These are phyloP conservation scores for Dioszegia crocea DNA, from an alignment of 768 basidiomycete genomes.

Conservation along the genomic window DNA sequence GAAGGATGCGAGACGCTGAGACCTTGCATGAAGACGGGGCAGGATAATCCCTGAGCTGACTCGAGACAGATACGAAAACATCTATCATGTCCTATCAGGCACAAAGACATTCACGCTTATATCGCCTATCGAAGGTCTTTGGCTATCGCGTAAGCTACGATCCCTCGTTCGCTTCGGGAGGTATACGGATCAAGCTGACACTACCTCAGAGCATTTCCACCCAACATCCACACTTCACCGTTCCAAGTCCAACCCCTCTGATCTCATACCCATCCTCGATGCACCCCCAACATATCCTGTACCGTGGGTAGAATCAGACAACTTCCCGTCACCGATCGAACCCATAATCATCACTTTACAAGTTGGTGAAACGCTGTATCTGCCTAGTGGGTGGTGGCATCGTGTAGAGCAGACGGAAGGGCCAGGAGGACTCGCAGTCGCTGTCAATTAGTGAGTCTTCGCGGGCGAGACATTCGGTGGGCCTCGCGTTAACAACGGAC, in stretches of 20 bases:
- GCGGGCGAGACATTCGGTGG: too few relatives aligned
- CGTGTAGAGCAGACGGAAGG: conserved; percentile 63
- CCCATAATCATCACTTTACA: conserved; percentile 65
- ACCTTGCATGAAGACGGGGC: too few relatives aligned
- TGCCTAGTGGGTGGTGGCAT: conserved; percentile 95
- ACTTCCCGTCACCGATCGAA: conserved; percentile 53
- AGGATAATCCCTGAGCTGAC: too few relatives aligned
- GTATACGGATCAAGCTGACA: not conserved
- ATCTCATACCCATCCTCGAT: conserved; percentile 10
- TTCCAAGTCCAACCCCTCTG: conserved; percentile 3
- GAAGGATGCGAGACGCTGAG: too few relatives aligned
- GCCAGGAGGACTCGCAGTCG: conserved; percentile 37
- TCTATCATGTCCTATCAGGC: conserved; percentile 81
- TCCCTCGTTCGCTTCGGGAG: not conserved
- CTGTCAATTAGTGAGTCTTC: conserved; percentile 47
- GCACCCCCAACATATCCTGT: conserved; percentile 49
- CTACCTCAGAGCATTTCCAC: conserved; percentile 26
- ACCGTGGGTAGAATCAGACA: conserved; percentile 68
- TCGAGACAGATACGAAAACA: conserved; percentile 91
- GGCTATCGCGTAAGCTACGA: conserved; percentile 62
- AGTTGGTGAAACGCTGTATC: conserved; percentile 75
- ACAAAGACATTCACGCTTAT: conserved; percentile 78
- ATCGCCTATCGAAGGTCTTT: conserved; percentile 85
- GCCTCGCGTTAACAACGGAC: not conserved
- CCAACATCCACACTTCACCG: conserved; percentile 22